Percentiles rank a stretch among this genome's conserved stretches.
Conservation (phyloP, 495 filamentous ascomycete species). For the Arthonia radiata region DNA sequence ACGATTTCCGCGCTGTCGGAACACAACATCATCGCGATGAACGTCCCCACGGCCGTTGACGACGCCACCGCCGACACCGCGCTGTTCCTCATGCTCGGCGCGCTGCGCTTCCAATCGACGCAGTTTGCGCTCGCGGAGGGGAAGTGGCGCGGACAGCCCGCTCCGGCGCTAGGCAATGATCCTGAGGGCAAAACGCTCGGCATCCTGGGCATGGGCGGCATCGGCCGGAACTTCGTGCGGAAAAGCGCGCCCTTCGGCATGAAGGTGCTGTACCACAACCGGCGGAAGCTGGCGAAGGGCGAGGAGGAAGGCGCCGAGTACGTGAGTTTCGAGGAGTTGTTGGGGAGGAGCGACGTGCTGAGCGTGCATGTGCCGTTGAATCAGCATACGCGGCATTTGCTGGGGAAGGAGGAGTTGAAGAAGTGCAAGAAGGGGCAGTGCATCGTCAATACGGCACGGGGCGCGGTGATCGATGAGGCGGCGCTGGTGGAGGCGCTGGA, state of each 20-base stretch:
- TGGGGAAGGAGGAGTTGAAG: constrained; percentile 21
- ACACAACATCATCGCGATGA: constrained; percentile 56
- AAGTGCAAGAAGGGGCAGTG: constrained; percentile 30
- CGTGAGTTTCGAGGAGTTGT: constrained; percentile 37
- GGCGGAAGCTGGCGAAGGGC: constrained; percentile 19
- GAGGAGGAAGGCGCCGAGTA: constrained; percentile 31
- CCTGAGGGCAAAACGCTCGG: constrained; percentile 44
- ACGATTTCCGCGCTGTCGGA: constrained; percentile 46
- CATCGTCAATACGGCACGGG: constrained; percentile 51
- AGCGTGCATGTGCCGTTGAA: constrained; percentile 57
- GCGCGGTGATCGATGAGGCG: constrained; percentile 42
- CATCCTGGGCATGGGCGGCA: constrained; percentile 75
- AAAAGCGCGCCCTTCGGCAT: constrained; percentile 43
- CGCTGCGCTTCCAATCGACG: constrained; percentile 38
- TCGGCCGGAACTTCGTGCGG: constrained; percentile 50
- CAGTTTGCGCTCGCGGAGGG: constrained; percentile 37
- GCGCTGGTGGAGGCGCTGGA: constrained; percentile 47
- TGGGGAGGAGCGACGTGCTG: constrained; percentile 42
- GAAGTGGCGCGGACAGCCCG: constrained; percentile 39
- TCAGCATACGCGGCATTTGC: constrained; percentile 31
- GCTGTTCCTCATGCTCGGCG: constrained; percentile 47
- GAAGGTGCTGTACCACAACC: constrained; percentile 43
- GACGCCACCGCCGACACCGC: constrained; percentile 50
- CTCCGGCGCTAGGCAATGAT: constrained; percentile 35
- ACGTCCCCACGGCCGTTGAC: constrained; percentile 57